Base-by-base conservation (phyloP, 2,329 filamentous ascomycete genomes). In the Rutstroemia sp. region DNA sequence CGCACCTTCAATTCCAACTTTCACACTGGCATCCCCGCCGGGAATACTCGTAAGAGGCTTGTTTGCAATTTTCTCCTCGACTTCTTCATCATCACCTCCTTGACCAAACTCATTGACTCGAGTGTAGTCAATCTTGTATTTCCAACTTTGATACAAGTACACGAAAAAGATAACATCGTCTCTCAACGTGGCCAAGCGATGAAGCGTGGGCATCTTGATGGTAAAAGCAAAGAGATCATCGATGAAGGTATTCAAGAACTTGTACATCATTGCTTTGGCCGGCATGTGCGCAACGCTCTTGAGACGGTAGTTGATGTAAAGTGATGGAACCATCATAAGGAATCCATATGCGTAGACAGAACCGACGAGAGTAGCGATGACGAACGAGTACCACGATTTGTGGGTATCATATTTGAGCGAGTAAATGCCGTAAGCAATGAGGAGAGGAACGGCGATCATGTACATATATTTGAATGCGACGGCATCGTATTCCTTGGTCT, bases 141-240 rank as follows among this genome's bases (percentile, higher is more conserved):
- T 87, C 81, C 85, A 99, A 59, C 86, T 83, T 75, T 99, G 94
- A 74, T 99, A 99, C 4, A 99, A 66, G 75, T 96, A 99, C 58
- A 99, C 80, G 71, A 99, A 99, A 79, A 99, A 99, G 70, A 99
- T 97, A 63, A 99, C 79, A 69, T 99, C 94, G 71, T 99, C 94
- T 59, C 94, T 81, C 61, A 99, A 80, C 0, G 94, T 97, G 0
- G 94, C 91, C 51, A 99, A 78, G 16, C 94, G 84, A 73, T 99
- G 94, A 52, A 99, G 79, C 61, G 92, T 83, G 0, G 94, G 94
- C 94, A 99, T 99, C 77, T 97, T 97, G 77, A 99, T 96, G 41
- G 94, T 99, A 69, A 97, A 99, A 2, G 94, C 94, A 69, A 99
- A 99, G 34, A 99, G 78, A 70, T 99, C 94, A 73, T 99, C 94